phyloP scores from a whole-genome alignment of 2,329 filamentous ascomycete genomes.

The Didymella lethalis region DNA sequence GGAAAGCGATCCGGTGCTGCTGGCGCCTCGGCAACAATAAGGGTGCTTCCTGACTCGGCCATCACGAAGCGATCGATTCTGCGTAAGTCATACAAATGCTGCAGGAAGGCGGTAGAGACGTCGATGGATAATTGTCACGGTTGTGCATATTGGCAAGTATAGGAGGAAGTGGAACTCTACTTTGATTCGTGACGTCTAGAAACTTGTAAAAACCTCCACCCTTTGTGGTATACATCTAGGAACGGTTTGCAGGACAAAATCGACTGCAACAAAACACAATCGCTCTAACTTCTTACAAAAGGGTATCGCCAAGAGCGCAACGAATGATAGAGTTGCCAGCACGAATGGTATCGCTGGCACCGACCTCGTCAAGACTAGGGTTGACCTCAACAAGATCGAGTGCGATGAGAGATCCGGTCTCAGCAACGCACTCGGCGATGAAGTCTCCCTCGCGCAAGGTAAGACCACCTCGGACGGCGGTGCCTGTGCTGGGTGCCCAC shows the following conservation, averaged over 20 bases:
- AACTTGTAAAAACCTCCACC: neutral
- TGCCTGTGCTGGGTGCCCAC: slow-evolving; percentile 96
- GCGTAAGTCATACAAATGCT: neutral
- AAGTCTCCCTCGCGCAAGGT: slow-evolving; percentile 96
- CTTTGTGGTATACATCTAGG: slow-evolving; percentile 8
- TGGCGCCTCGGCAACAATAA: slow-evolving; percentile 12
- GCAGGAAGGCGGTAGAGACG: neutral
- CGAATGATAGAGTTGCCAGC: slow-evolving; percentile 91
- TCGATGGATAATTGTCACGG: neutral
- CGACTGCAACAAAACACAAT: neutral
- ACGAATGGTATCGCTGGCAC: slow-evolving; percentile 84
- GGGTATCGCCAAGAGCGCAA: slow-evolving; percentile 89
- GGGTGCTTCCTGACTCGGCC: neutral
- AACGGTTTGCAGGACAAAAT: slow-evolving; percentile 5
- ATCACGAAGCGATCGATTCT: neutral
- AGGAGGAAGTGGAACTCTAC: neutral
- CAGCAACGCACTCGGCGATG: slow-evolving; percentile 77
- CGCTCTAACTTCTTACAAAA: slow-evolving; percentile 64
- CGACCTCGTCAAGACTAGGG: slow-evolving; percentile 59
- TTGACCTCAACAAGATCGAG: slow-evolving; percentile 66
- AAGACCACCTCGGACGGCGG: slow-evolving; percentile 89
- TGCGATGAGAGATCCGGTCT: slow-evolving; percentile 64
- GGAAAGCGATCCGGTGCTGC: slow-evolving; percentile 5
- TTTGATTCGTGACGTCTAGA: slow-evolving; percentile 1
- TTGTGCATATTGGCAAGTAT: neutral